Conservation (phyloP, 2,329 filamentous ascomycete species). For the Exophiala phaeomuriformis region DNA sequence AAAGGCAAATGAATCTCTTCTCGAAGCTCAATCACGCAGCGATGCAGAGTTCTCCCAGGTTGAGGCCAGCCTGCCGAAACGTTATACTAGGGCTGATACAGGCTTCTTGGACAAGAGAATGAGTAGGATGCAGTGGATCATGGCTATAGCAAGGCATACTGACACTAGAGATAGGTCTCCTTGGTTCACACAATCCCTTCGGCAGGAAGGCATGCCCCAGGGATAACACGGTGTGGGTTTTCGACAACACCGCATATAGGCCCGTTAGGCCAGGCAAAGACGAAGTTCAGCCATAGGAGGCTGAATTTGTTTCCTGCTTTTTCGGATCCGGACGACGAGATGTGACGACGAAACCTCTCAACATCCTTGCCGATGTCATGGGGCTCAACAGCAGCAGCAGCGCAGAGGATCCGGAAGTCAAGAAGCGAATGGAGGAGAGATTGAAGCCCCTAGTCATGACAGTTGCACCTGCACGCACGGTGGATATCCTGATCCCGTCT, state of each 20-base stretch:
- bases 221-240: slow-evolving; percentile 73
- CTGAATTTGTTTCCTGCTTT: slow-evolving; percentile 74
- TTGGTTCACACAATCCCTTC: slow-evolving; percentile 48
- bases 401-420: slow-evolving; percentile 46
- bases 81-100: slow-evolving; percentile 25
- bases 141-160: background rate
- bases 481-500: slow-evolving; percentile 54
- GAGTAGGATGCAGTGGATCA: slow-evolving; percentile 8
- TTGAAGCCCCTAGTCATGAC: slow-evolving; percentile 66
- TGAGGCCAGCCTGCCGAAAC: slow-evolving; percentile 25
- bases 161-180: slow-evolving; percentile 21
- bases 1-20: slow-evolving; percentile 23
- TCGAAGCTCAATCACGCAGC: slow-evolving; percentile 27
- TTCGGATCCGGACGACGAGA: slow-evolving; percentile 66
- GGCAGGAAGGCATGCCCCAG: slow-evolving; percentile 53
- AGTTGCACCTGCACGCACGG: slow-evolving; percentile 61
- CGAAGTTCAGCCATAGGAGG: slow-evolving; percentile 55
- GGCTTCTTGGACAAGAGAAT: slow-evolving; percentile 27
- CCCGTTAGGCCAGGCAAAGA: slow-evolving; percentile 32
- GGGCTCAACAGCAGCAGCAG: slow-evolving; percentile 55
- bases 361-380: slow-evolving; percentile 61
- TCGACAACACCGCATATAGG: slow-evolving; percentile 81
- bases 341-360: slow-evolving; percentile 57
- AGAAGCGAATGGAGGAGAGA: slow-evolving; percentile 53
- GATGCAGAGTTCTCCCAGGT: slow-evolving; percentile 25